These are phyloP conservation scores for Cercospora berteroae DNA, from an alignment of 2,329 filamentous ascomycete genomes.

Conservation along the genomic window DNA sequence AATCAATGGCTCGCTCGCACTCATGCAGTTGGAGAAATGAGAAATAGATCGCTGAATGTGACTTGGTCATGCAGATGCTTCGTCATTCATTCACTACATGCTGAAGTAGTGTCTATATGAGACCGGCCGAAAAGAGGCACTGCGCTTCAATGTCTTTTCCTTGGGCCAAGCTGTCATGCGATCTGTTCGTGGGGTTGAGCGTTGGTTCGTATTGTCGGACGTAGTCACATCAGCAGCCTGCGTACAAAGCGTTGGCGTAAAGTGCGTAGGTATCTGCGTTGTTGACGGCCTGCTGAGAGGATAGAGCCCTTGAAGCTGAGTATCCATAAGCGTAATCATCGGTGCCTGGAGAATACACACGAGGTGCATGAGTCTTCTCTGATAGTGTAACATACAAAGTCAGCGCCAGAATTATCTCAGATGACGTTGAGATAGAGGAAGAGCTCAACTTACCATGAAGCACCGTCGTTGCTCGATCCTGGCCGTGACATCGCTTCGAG, in stretches of 20 bases:
- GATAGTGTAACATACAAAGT: neutral
- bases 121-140: neutral
- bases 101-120: neutral
- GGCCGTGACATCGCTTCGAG: constrained; percentile 56
- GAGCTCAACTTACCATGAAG: constrained; percentile 47
- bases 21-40: neutral
- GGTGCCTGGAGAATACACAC: constrained; percentile 56
- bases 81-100: neutral
- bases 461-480: constrained; percentile 64
- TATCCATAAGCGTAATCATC: constrained; percentile 61
- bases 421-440: neutral
- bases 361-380: constrained; percentile 62
- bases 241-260: constrained; percentile 41
- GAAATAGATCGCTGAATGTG: neutral
- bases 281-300: constrained; percentile 52
- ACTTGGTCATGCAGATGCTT: neutral
- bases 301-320: constrained; percentile 47
- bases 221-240: neutral
- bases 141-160: neutral
- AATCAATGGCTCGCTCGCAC: neutral
- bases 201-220: neutral
- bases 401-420: neutral
- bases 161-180: neutral
- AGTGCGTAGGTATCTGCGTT: constrained; percentile 65
- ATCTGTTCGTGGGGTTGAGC: neutral